Evolutionary conservation across 306 rosid species (phyloP), one percentile per base, ranked within the genome.

Genomic region (Trifolium fragiferum): DNA sequence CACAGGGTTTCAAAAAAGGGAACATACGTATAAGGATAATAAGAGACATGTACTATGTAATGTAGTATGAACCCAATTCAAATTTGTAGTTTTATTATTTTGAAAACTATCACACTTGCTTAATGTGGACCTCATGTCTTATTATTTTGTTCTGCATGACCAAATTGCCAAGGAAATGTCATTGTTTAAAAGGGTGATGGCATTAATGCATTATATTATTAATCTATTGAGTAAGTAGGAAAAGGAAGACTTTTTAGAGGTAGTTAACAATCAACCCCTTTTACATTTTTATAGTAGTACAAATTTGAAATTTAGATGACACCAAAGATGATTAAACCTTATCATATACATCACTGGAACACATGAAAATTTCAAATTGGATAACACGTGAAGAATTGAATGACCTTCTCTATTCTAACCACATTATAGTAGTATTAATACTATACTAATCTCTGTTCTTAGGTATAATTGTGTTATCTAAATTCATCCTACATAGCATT

Each of bases 401-500:
- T 4, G 1, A 33, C 44, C 54, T 64, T 43, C 64, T 59, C 71
- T 73, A 23, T 46, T 66, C 32, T 8, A 30, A 19, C 21, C 40
- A 62, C 32, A 47, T 47, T 35, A 63, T 30, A 12, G 15, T 37
- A 30, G n/a, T n/a, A 67, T 8, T 60, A 37, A 3, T 66, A 23
- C 21, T 21, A 63, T 35, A 13, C 15, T 27, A 27, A 14, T n/a
- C 72, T 32, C n/a, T 23, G 47, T n/a, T 54, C 41, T 16, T 15
- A 19, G 55, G 41, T 18, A 30, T 18, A 23, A 18, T 70, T 25
- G 15, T 40, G 21, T 33, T 9, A 16, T 10, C 23, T 64, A 63
- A 62, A 41, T 69, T 19, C 83, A 27, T 43, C 16, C 18, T 53
- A 12, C 66, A 73, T 62, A 61, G 25, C 47, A 70, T 12, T 50